Conservation (phyloP, 352 stramenopile genomes). For the Pythium pyrilobum region DNA sequence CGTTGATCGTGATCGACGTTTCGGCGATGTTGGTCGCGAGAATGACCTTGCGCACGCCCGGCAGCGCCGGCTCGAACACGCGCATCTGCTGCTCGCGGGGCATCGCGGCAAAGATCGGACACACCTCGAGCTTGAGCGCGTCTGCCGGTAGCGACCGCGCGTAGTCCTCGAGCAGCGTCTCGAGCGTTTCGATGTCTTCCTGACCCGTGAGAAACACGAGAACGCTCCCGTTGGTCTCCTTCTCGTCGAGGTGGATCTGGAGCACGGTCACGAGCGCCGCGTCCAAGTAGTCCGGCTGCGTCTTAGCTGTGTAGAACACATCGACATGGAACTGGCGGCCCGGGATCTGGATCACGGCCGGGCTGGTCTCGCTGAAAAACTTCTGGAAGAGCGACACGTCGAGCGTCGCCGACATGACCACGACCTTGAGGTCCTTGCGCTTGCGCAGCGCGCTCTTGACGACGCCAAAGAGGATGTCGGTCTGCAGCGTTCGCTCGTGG, state of each 20-base stretch:
- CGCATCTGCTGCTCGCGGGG: constrained; percentile 93
- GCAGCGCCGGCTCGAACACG: constrained; percentile 86
- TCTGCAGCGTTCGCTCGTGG: constrained; percentile 84
- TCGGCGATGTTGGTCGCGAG: constrained; percentile 95
- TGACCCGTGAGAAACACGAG: constrained; percentile 95
- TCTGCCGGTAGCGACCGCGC: constrained; percentile 59
- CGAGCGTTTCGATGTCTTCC: constrained; percentile 94
- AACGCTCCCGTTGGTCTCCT: constrained; percentile 81
- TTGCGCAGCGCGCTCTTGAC: constrained; percentile 79
- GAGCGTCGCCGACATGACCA: constrained; percentile 98
- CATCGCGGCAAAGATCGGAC: constrained; percentile 95
- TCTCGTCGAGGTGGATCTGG: constrained; percentile 87
- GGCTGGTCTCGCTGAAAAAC: constrained; percentile 91
- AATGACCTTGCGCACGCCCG: constrained; percentile 90
- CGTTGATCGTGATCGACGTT: constrained; percentile 98
- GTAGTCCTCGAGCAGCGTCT: constrained; percentile 83
- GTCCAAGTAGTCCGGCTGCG: constrained; percentile 88
- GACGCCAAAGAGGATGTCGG: constrained; percentile 89
- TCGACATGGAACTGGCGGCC: constrained; percentile 88
- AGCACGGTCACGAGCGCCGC: constrained; percentile 82
- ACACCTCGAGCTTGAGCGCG: constrained; percentile 80
- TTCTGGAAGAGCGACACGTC: constrained; percentile 91
- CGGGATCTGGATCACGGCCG: constrained; percentile 81
- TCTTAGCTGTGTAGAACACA: constrained; percentile 86
- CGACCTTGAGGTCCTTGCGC: constrained; percentile 87